These are phyloP conservation scores for Celoporthe dispersa DNA, from an alignment of 2,329 filamentous ascomycete genomes.

Conservation along the genomic window DNA sequence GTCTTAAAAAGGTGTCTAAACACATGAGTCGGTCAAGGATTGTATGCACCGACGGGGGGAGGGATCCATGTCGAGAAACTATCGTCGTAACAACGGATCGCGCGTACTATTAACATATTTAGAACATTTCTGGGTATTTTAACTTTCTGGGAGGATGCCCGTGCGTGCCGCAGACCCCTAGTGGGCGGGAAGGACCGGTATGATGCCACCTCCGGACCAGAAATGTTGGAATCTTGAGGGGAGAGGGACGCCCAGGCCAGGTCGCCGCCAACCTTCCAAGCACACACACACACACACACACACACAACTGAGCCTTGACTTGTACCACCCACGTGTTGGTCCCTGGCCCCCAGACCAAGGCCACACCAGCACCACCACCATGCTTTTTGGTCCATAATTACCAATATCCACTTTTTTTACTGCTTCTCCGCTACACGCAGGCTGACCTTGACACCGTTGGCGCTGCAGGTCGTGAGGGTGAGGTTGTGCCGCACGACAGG, in stretches of 20 bases:
- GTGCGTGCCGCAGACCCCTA: background rate
- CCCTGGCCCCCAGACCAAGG: background rate
- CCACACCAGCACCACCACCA: too few relatives aligned
- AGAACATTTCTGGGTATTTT: background rate
- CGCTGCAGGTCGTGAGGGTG: constrained; percentile 37
- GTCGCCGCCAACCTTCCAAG: too few relatives aligned
- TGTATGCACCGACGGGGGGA: background rate
- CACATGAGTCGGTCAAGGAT: background rate
- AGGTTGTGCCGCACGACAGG: constrained; percentile 33
- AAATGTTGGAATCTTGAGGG: background rate
- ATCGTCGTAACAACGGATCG: background rate
- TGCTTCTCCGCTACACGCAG: constrained; percentile 23
- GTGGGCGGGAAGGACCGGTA: background rate
- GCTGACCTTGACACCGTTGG: constrained; percentile 33
- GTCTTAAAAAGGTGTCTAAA: background rate
- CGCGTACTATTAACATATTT: background rate
- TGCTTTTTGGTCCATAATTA: too few relatives aligned
- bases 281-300: too few relatives aligned
- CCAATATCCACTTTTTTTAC: background rate
- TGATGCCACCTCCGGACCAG: background rate
- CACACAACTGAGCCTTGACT: background rate
- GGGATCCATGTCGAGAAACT: background rate
- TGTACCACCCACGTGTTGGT: background rate
- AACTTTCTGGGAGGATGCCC: background rate
- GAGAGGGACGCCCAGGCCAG: too few relatives aligned